These are phyloP conservation scores for Hyaloscypha variabilis DNA, from an alignment of 495 filamentous ascomycete species.

Conservation along the genomic window DNA sequence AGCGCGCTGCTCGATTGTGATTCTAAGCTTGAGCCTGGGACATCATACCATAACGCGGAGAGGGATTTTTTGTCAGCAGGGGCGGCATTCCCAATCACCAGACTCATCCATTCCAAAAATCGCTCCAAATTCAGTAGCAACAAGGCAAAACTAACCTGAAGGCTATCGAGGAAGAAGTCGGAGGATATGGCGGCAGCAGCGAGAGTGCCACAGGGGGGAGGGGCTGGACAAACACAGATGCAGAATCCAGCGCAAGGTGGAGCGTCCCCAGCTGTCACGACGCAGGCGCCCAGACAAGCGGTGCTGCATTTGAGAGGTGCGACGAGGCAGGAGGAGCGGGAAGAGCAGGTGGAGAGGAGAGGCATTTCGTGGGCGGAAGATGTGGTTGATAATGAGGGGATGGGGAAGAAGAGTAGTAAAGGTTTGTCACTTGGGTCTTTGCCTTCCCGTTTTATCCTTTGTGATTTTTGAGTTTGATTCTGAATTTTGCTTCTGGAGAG, in stretches of 20 bases:
- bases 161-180: background rate
- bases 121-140: too few species aligned
- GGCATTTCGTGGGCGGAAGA: conserved; percentile 90
- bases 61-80: background rate
- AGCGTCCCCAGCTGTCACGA: conserved; percentile 7
- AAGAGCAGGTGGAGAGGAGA: conserved; percentile 33
- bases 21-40: background rate
- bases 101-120: too few species aligned
- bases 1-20: background rate
- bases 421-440: conserved; percentile 49
- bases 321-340: conserved; percentile 29
- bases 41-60: background rate
- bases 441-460: too few species aligned
- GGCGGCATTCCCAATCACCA: too few species aligned
- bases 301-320: conserved; percentile 32
- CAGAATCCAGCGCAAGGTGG: background rate
- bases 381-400: conserved; percentile 94
- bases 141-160: background rate
- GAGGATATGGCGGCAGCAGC: conserved; percentile 7
- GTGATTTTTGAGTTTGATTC: too few species aligned
- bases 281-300: conserved; percentile 22
- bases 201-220: background rate
- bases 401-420: conserved; percentile 93
- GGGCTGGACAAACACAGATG: too few species aligned
- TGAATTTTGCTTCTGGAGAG: background rate